These are phyloP conservation scores for Immersiella caudata DNA, from an alignment of 495 filamentous ascomycete species.

Conservation along the genomic window DNA sequence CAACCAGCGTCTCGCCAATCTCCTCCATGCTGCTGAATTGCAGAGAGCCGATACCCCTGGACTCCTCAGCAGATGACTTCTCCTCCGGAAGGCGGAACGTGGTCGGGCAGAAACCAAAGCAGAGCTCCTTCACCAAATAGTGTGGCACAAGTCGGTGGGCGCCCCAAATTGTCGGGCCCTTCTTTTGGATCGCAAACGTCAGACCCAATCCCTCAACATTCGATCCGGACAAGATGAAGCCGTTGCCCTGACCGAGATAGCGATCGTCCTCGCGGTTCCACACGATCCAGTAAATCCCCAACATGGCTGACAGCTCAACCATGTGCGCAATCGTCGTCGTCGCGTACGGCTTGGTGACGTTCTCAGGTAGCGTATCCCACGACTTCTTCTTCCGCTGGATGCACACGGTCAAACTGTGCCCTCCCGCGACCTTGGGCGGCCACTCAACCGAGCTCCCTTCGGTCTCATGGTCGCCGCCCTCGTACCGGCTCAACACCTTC, in stretches of 20 bases:
- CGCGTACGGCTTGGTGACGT: conserved; percentile 47
- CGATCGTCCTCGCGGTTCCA: conserved; percentile 42
- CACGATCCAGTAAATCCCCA: conserved; percentile 48
- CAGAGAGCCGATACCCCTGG: conserved; percentile 31
- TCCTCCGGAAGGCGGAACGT: conserved; percentile 39
- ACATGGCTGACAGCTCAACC: conserved; percentile 44
- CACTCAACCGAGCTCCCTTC: background rate
- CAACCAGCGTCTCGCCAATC: conserved; percentile 41
- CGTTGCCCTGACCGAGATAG: conserved; percentile 49
- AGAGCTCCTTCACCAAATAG: conserved; percentile 42
- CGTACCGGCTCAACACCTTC: background rate
- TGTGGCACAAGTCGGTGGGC: conserved; percentile 43
- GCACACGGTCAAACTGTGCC: conserved; percentile 36
- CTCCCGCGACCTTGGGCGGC: background rate
- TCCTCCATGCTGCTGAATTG: conserved; percentile 40
- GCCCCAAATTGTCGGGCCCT: conserved; percentile 40
- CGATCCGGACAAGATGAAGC: conserved; percentile 43
- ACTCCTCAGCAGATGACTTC: conserved; percentile 26
- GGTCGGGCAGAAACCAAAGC: conserved; percentile 47
- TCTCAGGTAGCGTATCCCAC: conserved; percentile 47
- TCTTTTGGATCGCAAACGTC: conserved; percentile 43
- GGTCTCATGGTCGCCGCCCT: background rate
- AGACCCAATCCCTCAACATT: conserved; percentile 41
- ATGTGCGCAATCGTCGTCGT: conserved; percentile 47
- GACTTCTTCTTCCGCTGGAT: conserved; percentile 44